Percentiles rank a stretch among this genome's conserved stretches.
Evolutionary conservation across 352 stramenopile genomes (phyloP).

Genomic region (Pythium diclinum): DNA sequence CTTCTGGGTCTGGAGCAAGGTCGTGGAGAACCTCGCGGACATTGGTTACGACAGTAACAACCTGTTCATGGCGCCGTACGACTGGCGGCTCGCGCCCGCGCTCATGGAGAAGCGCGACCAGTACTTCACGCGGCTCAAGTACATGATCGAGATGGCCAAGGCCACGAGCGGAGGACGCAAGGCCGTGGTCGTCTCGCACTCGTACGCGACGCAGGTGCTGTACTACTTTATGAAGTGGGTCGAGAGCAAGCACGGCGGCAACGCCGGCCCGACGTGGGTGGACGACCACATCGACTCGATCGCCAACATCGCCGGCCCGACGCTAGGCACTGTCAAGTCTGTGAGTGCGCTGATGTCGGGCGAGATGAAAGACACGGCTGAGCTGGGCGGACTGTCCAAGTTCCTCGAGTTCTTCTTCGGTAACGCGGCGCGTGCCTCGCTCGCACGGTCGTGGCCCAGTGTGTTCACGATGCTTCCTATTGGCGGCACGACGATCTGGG

Average conservation of each 20-base stretch:
- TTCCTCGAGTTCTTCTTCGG: constrained; percentile 84
- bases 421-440: constrained; percentile 42
- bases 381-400: constrained; percentile 84
- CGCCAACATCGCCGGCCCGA: constrained; percentile 93
- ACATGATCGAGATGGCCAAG: constrained; percentile 89
- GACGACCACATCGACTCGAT: constrained; percentile 90
- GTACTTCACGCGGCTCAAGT: constrained; percentile 93
- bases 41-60: constrained; percentile 92
- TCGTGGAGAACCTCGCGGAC: constrained; percentile 88
- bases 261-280: constrained; percentile 90
- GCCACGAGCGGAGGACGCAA: constrained; percentile 69
- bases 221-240: constrained; percentile 97
- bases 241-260: constrained; percentile 76
- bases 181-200: constrained; percentile 92
- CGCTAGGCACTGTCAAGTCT: constrained; percentile 91
- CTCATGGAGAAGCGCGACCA: constrained; percentile 74
- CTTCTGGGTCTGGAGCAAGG: constrained; percentile 95
- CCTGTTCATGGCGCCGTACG: constrained; percentile 87
- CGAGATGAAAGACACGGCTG: constrained; percentile 94
- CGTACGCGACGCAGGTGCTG: constrained; percentile 90
- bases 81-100: constrained; percentile 78
- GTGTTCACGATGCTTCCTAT: constrained; percentile 93
- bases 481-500: constrained; percentile 90
- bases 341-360: constrained; percentile 91
- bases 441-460: constrained; percentile 74